Evolutionary conservation across 2,329 filamentous ascomycete genomes (phyloP).

Genomic region (Claviceps cyperi): DNA sequence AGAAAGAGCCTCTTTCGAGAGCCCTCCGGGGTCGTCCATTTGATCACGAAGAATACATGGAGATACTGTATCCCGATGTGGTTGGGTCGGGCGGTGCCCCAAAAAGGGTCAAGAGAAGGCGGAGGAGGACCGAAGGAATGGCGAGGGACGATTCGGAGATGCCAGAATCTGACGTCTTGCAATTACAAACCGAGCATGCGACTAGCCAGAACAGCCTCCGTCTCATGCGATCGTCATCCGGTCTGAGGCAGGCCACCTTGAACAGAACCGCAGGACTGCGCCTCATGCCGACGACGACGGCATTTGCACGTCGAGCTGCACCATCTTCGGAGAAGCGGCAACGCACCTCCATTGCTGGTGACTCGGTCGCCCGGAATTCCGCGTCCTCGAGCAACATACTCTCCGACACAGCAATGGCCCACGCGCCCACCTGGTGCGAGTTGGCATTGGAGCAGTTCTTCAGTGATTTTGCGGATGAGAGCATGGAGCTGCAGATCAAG

Average conservation of each 20-base stretch:
- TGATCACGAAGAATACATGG: constrained; percentile 46
- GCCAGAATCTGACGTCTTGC: constrained; percentile 32
- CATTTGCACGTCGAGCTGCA: constrained; percentile 25
- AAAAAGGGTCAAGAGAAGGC: constrained; percentile 42
- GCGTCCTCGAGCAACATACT: neutral
- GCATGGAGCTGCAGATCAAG: constrained; percentile 43
- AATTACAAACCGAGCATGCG: constrained; percentile 24
- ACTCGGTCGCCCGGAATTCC: constrained; percentile 1
- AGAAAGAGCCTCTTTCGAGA: constrained; percentile 45
- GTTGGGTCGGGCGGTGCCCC: constrained; percentile 44
- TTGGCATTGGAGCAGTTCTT: constrained; percentile 46
- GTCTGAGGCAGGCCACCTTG: constrained; percentile 15
- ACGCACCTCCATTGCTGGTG: constrained; percentile 16
- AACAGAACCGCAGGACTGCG: constrained; percentile 11
- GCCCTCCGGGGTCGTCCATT: constrained; percentile 42
- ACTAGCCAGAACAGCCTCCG: constrained; percentile 13
- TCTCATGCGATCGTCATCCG: constrained; percentile 13
- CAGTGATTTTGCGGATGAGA: constrained; percentile 40
- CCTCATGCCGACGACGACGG: constrained; percentile 16
- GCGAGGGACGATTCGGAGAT: constrained; percentile 32
- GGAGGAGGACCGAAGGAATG: constrained; percentile 32
- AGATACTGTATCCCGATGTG: constrained; percentile 45
- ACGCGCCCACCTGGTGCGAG: constrained; percentile 37
- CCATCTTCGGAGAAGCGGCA: constrained; percentile 22
- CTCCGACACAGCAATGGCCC: constrained; percentile 6